phyloP scores from a whole-genome alignment of 108 stramenopile genomes.

The Cyclostephanos invisitatus region DNA sequence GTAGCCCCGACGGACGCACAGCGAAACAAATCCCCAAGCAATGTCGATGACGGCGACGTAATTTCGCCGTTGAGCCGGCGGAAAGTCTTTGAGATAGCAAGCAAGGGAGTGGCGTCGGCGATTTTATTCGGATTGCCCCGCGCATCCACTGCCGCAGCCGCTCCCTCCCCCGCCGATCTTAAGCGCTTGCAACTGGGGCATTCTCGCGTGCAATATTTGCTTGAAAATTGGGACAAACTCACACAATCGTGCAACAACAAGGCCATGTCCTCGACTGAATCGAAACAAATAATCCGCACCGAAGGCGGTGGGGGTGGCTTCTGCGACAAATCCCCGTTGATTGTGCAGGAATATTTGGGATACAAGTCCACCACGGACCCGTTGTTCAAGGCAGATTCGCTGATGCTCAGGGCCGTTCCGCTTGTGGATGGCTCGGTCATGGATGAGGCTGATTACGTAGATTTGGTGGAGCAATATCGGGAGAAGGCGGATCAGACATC shows the following conservation, averaged over 20 bases:
- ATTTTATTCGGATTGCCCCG: constrained; percentile 20
- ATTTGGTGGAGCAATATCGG: constrained; percentile 71
- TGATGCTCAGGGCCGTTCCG: constrained; percentile 67
- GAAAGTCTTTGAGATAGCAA: constrained; percentile 8
- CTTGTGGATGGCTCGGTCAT: constrained; percentile 61
- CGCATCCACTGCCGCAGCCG: constrained; percentile 30
- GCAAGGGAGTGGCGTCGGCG: constrained; percentile 11
- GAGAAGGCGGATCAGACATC: constrained; percentile 74
- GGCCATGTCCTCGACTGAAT: constrained; percentile 58
- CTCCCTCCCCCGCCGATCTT: constrained; percentile 56
- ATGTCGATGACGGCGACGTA: not conserved
- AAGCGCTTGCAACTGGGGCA: constrained; percentile 67
- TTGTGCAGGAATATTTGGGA: constrained; percentile 58
- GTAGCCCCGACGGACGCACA: not conserved
- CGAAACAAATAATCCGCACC: constrained; percentile 72
- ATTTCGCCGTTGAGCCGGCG: constrained; percentile 16
- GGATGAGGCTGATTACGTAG: constrained; percentile 64
- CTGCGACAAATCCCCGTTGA: constrained; percentile 71
- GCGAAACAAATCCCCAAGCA: not conserved
- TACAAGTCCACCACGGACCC: constrained; percentile 69
- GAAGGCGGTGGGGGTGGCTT: constrained; percentile 70
- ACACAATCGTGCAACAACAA: constrained; percentile 63
- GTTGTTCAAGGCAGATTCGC: constrained; percentile 69
- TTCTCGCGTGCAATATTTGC: constrained; percentile 62
- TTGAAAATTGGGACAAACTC: constrained; percentile 70